Base-by-base conservation (phyloP, 179 eudicot species). In the Beta corolliflora region DNA sequence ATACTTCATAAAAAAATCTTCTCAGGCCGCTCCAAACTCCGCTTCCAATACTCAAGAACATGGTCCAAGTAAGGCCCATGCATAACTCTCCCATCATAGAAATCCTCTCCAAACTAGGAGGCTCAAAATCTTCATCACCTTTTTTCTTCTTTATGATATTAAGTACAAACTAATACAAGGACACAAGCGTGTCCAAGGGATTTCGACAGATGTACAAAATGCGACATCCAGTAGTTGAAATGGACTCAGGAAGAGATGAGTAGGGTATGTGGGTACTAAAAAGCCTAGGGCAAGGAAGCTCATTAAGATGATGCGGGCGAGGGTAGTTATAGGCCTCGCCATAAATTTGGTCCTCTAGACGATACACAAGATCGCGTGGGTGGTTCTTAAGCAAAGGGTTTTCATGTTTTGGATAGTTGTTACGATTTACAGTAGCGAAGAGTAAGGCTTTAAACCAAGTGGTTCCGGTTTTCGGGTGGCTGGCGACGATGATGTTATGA, bases 341-440 rank as follows among this genome's bases (percentile, higher is more conserved):
- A 14, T 81, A 77, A 60, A 84, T 71, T 0, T 79, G 41, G 19
- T 71, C n/a, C 19, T 88, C 88, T 18, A 85, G 60, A 52, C 67
- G 81, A 9, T 85, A 83, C 4, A 83, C 86, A 77, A 85, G 83
- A 8, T 79, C 81, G 76, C 85, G 90, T 1, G 90, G 81, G 31
- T 71, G 73, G 29, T 67, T 65, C 45, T 41, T 63, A 76, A 70
- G 59, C 70, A 84, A 67, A 36, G 89, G 86, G 73, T 77, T 84
- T 45, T 58, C 25, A 5, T n/a, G 5, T 6, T 61, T 21, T 7
- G 67, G 71, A 54, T 59, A 63, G 14, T 13, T 76, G 10, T 7
- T 7, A 0, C 88, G 72, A 68, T 85, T 81, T 0, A 83, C 14
- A 0, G 81, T 8, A 29, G 86, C 11, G 19, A 80, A 87, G 2